phyloP scores from a whole-genome alignment of 1,284 basidiomycete genomes.

The Boletus mariae region DNA sequence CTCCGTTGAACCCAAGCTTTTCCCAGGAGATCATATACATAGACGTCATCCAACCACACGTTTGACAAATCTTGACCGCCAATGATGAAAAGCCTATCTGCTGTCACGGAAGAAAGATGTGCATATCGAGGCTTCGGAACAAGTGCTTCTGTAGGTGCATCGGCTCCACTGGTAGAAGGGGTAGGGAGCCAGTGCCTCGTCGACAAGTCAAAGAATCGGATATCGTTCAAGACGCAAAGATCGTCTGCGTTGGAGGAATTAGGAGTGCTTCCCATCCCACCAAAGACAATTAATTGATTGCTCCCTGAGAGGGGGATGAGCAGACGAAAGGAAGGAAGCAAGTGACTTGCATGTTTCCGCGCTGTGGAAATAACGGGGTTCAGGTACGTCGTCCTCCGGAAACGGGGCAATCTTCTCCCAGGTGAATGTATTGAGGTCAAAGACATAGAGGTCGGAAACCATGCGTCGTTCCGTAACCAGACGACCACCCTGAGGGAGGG shows the following conservation, averaged over 20 bases:
- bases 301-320: conserved; percentile 54
- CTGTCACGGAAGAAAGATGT: conserved; percentile 81
- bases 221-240: conserved; percentile 79
- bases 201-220: conserved; percentile 79
- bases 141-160: conserved; percentile 40
- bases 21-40: conserved; percentile 75
- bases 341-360: conserved; percentile 76
- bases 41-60: conserved; percentile 89
- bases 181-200: conserved; percentile 70
- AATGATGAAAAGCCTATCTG: conserved; percentile 84
- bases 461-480: conserved; percentile 82
- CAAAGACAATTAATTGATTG: conserved; percentile 85
- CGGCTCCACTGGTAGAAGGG: conserved; percentile 31
- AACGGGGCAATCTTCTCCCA: conserved; percentile 73
- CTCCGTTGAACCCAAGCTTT: conserved; percentile 76
- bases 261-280: conserved; percentile 84
- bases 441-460: conserved; percentile 84
- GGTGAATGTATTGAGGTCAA: conserved; percentile 73
- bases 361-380: conserved; percentile 87
- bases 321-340: conserved; percentile 1
- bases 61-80: conserved; percentile 92
- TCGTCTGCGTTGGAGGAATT: conserved; percentile 66
- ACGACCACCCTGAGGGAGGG: conserved; percentile 65
- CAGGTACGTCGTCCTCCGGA: conserved; percentile 65
- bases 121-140: conserved; percentile 83